Evolutionary conservation across 805 yeast genomes (phyloP).

Genomic region (Sporopachydermia quercuum): DNA sequence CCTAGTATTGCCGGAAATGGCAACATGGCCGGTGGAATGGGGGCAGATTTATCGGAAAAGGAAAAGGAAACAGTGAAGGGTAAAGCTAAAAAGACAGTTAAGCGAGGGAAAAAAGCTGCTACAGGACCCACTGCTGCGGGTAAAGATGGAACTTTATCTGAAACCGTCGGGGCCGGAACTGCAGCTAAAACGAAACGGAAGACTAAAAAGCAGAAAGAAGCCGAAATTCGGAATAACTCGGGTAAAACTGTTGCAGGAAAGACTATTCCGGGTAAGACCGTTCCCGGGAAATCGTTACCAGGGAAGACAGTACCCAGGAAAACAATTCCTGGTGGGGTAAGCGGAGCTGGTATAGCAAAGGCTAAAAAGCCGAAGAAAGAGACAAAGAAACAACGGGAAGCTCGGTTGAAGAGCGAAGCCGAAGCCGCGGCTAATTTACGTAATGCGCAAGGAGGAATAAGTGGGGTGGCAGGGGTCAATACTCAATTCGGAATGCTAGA

Average conservation of each 20-base stretch:
- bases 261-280: not conserved
- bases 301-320: not conserved
- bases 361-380: not conserved
- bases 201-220: not conserved
- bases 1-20: not conserved
- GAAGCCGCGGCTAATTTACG: not conserved
- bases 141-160: not conserved
- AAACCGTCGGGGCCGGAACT: not conserved
- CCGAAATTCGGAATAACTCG: not conserved
- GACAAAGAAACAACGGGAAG: slow-evolving; percentile 1
- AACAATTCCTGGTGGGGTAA: not conserved
- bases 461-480: too few relatives aligned
- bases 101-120: not conserved
- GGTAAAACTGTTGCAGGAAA: not conserved
- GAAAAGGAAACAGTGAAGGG: not conserved
- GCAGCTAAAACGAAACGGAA: slow-evolving; percentile 1
- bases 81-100: not conserved
- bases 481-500: too few relatives aligned
- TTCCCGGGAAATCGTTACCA: too few relatives aligned
- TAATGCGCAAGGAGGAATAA: too few relatives aligned
- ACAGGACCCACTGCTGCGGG: not conserved
- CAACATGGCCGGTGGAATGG: not conserved
- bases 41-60: too few relatives aligned
- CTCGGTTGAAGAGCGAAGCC: not conserved
- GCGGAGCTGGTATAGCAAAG: not conserved